These are phyloP conservation scores for Auricularia heimuer DNA, from an alignment of 768 basidiomycete genomes.

Conservation along the genomic window DNA sequence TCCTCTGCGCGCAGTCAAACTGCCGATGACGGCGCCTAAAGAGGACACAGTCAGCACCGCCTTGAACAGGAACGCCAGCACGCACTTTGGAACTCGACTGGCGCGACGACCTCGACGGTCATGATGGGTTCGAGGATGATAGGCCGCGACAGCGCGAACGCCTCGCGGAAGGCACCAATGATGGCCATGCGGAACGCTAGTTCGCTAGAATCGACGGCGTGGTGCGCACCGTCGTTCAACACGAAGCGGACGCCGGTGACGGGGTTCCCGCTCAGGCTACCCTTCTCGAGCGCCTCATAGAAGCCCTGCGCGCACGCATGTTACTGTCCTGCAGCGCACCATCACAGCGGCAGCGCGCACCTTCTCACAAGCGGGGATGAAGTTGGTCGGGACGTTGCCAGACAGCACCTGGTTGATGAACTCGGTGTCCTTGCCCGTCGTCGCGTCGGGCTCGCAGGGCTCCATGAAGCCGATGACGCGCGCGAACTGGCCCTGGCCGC, in stretches of 20 bases:
- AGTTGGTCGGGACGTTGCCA: constrained; percentile 82
- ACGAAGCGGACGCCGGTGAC: constrained; percentile 82
- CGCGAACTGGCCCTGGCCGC: constrained; percentile 94
- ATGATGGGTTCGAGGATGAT: constrained; percentile 97
- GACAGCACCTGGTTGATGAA: constrained; percentile 89
- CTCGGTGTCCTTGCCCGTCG: constrained; percentile 70
- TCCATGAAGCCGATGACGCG: constrained; percentile 87
- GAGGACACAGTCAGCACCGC: constrained; percentile 2
- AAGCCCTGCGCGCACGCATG: constrained; percentile 55
- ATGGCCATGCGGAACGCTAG: constrained; percentile 87
- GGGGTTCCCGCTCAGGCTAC: constrained; percentile 76
- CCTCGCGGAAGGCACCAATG: constrained; percentile 87
- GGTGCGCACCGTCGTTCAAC: constrained; percentile 84
- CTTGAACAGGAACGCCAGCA: constrained; percentile 7
- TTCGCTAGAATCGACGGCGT: constrained; percentile 93
- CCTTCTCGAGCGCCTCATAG: constrained; percentile 88
- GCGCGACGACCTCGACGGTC: constrained; percentile 95
- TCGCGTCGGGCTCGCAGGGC: constrained; percentile 60
- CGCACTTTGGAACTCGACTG: constrained; percentile 87
- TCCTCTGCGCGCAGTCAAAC: constrained; percentile 83
- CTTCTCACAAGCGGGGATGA: constrained; percentile 92
- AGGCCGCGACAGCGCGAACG: constrained; percentile 63
- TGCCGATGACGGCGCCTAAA: constrained; percentile 80
- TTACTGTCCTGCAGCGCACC: not conserved
- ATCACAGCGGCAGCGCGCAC: constrained; percentile 28